A percentile compares a stretch with the other conserved stretches of the same genome.
These are phyloP conservation scores for Aspergillus avenaceus DNA, from an alignment of 495 filamentous ascomycete genomes.

Conservation along the genomic window DNA sequence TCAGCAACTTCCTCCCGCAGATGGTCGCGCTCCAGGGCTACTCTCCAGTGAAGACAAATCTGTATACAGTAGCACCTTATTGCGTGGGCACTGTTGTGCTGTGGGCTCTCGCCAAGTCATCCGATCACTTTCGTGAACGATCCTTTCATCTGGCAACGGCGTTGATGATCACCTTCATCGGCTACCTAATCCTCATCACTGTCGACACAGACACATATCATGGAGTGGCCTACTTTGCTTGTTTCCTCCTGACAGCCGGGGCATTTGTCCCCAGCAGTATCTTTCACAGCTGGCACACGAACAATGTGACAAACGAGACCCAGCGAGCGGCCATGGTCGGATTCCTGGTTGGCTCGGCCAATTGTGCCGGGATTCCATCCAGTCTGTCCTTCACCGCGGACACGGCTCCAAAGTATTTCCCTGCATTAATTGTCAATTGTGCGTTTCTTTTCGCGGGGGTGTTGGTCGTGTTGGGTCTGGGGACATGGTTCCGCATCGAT, in stretches of 20 bases:
- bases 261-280: slow-evolving; percentile 31
- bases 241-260: slow-evolving; percentile 64
- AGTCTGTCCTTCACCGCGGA: slow-evolving; percentile 63
- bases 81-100: slow-evolving; percentile 55
- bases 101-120: slow-evolving; percentile 58
- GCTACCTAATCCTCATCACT: slow-evolving; percentile 60
- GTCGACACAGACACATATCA: slow-evolving; percentile 51
- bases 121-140: slow-evolving; percentile 6
- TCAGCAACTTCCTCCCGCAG: slow-evolving; percentile 59
- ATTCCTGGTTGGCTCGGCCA: slow-evolving; percentile 48
- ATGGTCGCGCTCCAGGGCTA: slow-evolving; percentile 56
- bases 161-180: slow-evolving; percentile 59
- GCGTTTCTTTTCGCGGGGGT: slow-evolving; percentile 57
- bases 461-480: slow-evolving; percentile 46
- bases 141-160: slow-evolving; percentile 43
- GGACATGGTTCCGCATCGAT: slow-evolving; percentile 58
- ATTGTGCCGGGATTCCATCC: slow-evolving; percentile 60
- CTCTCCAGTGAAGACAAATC: slow-evolving; percentile 55
- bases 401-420: slow-evolving; percentile 59
- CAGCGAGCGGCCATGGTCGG: slow-evolving; percentile 31
- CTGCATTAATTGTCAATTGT: slow-evolving; percentile 60
- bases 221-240: slow-evolving; percentile 57
- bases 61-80: slow-evolving; percentile 63
- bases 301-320: slow-evolving; percentile 64
- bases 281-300: slow-evolving; percentile 54